A percentile compares a stretch with the other conserved stretches of the same genome.
Conservation (phyloP, 192 early-diverging fungal genomes). For the Coemansia sp. region DNA sequence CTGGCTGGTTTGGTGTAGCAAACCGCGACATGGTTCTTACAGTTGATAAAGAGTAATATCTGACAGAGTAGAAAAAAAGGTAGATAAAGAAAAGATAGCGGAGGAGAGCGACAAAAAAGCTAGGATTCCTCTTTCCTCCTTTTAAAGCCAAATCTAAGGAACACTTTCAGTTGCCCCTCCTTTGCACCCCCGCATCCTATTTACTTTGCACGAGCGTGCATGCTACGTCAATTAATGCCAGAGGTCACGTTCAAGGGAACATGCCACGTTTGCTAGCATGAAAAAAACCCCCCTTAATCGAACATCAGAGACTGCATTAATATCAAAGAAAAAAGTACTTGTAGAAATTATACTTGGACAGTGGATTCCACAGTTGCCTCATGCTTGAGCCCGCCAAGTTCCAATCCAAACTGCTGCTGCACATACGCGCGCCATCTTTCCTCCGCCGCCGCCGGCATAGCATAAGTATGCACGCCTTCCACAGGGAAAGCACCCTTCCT, state of each 20-base stretch:
- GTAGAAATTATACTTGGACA: not conserved
- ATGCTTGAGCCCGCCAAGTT: constrained; percentile 14
- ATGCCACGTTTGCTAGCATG: not conserved
- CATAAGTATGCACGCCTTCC: constrained; percentile 73
- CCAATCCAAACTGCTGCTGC: constrained; percentile 45
- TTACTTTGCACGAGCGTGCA: not conserved
- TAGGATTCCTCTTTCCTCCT: not conserved
- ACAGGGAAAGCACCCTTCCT: constrained; percentile 76
- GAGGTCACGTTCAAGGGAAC: not conserved
- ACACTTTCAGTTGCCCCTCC: not conserved
- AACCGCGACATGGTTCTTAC: constrained; percentile 26
- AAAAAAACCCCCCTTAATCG: not conserved
- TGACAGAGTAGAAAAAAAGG: not conserved
- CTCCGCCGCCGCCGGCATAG: constrained; percentile 44
- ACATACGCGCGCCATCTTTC: constrained; percentile 47
- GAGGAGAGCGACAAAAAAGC: not conserved
- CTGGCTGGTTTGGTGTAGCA: constrained; percentile 48
- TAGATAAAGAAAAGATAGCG: not conserved
- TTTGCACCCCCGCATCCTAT: constrained; percentile 6
- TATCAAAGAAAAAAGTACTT: not conserved
- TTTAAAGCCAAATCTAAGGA: constrained; percentile 1
- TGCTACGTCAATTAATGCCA: not conserved
- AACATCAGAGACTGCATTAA: not conserved
- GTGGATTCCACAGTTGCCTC: not conserved
- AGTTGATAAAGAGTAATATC: not conserved